Evolutionary conservation across 2,329 filamentous ascomycete species (phyloP).

Genomic region (Penicillium sp.): DNA sequence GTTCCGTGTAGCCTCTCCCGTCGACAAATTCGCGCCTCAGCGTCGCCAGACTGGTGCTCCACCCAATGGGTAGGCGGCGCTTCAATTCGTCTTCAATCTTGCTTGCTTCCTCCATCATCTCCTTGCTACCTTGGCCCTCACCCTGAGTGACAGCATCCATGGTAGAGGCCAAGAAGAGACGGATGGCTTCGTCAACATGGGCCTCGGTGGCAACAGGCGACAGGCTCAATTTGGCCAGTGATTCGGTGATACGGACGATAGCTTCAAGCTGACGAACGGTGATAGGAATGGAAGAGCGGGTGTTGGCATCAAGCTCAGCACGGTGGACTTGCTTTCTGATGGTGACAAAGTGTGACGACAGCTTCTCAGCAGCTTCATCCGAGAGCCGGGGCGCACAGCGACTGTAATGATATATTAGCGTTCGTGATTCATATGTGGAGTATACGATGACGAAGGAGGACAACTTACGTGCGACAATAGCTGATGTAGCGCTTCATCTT

Average conservation of each 20-base stretch:
- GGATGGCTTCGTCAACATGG: conserved; percentile 94
- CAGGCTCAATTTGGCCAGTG: conserved; percentile 81
- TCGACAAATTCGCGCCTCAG: conserved; percentile 85
- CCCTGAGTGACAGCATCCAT: conserved; percentile 97
- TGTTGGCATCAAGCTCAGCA: conserved; percentile 78
- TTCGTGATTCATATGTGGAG: too few relatives aligned
- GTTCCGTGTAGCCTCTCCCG: conserved; percentile 79
- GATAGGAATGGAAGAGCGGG: conserved; percentile 88
- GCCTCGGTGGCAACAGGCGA: conserved; percentile 77
- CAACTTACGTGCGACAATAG: conserved; percentile 81
- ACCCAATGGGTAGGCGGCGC: conserved; percentile 80
- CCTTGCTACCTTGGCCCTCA: conserved; percentile 69
- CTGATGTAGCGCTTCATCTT: conserved; percentile 97
- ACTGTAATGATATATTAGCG: conserved; percentile 39
- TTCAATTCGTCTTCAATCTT: conserved; percentile 84
- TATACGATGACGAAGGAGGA: too few relatives aligned
- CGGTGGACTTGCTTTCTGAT: conserved; percentile 91
- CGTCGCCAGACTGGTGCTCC: conserved; percentile 83
- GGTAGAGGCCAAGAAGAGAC: conserved; percentile 87
- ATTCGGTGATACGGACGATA: conserved; percentile 93
- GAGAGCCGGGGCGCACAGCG: conserved; percentile 88
- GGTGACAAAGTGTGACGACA: conserved; percentile 92
- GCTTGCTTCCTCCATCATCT: conserved; percentile 79
- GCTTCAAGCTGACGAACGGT: conserved; percentile 95
- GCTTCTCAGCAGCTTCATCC: conserved; percentile 82